These are phyloP conservation scores for Aplosporella prunicola DNA, from an alignment of 2,329 filamentous ascomycete species.

Conservation along the genomic window DNA sequence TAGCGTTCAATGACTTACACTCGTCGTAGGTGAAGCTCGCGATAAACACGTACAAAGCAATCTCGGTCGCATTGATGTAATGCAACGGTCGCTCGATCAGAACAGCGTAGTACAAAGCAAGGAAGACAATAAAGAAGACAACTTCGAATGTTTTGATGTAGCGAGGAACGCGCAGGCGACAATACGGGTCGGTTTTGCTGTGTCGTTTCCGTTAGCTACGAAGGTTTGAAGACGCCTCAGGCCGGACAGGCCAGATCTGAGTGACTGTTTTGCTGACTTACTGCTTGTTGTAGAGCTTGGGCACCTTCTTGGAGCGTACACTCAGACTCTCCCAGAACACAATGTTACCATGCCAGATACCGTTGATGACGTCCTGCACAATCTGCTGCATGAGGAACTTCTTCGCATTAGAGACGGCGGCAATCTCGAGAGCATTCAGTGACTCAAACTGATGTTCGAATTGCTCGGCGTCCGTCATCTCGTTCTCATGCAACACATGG, in stretches of 20 bases:
- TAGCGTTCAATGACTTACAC: slow-evolving; percentile 16
- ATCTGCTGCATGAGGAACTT: slow-evolving; percentile 72
- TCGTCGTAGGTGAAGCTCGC: slow-evolving; percentile 82
- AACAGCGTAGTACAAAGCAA: slow-evolving; percentile 78
- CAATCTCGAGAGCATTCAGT: slow-evolving; percentile 80
- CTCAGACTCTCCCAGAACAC: slow-evolving; percentile 78
- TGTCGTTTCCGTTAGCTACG: background rate
- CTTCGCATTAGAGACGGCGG: slow-evolving; percentile 71
- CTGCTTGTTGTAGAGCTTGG: slow-evolving; percentile 61
- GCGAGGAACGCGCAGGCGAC: slow-evolving; percentile 65
- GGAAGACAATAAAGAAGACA: slow-evolving; percentile 66
- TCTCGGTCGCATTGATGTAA: slow-evolving; percentile 58
- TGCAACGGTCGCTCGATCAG: slow-evolving; percentile 62
- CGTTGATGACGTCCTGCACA: slow-evolving; percentile 74
- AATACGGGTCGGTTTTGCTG: slow-evolving; percentile 50
- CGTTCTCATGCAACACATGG: slow-evolving; percentile 18
- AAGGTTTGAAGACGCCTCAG: too few species aligned
- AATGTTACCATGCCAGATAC: slow-evolving; percentile 79
- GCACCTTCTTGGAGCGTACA: slow-evolving; percentile 62
- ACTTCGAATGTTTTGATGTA: slow-evolving; percentile 82
- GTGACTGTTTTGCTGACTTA: slow-evolving; percentile 16
- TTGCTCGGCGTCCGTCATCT: slow-evolving; percentile 42
- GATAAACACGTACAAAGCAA: slow-evolving; percentile 75
- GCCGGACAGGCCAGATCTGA: too few species aligned
- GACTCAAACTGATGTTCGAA: slow-evolving; percentile 65